Base-by-base conservation (phyloP, 2,329 filamentous ascomycete species). In the Raffaelea albimanens region DNA sequence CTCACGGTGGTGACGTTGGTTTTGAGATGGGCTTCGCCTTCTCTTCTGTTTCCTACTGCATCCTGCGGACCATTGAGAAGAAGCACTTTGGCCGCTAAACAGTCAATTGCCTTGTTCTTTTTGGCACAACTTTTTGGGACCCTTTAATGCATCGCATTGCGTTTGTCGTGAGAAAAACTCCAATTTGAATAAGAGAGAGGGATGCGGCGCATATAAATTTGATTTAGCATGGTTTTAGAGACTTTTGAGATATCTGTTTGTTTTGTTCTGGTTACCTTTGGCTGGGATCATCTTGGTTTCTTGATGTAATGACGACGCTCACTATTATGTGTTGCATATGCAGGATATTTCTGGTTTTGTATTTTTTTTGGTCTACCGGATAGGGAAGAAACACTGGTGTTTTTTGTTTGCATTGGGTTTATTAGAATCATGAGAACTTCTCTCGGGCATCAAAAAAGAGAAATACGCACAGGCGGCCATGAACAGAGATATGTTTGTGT, bases 21-120 rank as follows among this genome's bases (percentile, higher is more conserved):
- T 82, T 84, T 48, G 80, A 84, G 65, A 63, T 81, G 59, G 80
- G 78, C 0, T 75, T 83, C 44, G 18, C 18, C 23, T 57, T 57
- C 23, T 46, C 53, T 9, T 63, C 72, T 7, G 54, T 71, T 1
- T 64, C 65, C 1, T 85, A 83, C 62, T 56, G 70, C 42, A 56
- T 67, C 2, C 55, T 82, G 52, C 66, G 79, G 50, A 62, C 65
- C 8, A 38, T 67, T 13, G 70, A 72, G 58, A 67, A 63, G 57
- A 60, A 51, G 38, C 57, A 64, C 25, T 69, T 70, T 48, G 59
- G 59, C 44, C 59, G 67, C n/a, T 56, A 50, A 44, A 36, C 16
- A 16, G 21, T 46, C 9, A 36, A 11, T 33, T 25, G 23, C 9
- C 29, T 25, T 5, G 11, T 39, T 29, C 11, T 49, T 33, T 40